Evolutionary conservation across 495 filamentous ascomycete genomes (phyloP), one percentile per base, ranked within the genome.

Genomic region (Aspergillus cavernicola): DNA sequence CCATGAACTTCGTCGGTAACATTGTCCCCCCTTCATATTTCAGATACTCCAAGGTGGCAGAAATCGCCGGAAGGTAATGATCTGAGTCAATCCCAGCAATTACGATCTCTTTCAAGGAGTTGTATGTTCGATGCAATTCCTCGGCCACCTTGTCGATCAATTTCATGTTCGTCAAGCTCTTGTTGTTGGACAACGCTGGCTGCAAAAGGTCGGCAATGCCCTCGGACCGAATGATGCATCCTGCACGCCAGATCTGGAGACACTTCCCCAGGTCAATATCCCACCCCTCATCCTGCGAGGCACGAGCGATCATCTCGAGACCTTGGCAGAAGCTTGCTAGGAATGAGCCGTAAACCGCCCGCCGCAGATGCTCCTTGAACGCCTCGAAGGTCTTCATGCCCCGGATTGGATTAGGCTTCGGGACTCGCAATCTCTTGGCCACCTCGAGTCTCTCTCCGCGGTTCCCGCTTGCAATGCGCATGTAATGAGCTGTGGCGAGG

Each of bases 161-260:
- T 22, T 75, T 75, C 52, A 72, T 56, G 24, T 77, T 75, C 15
- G 59, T 70, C 8, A 66, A 59, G 23, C 65, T 37, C 6, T 48
- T 38, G 29, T 46, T 33, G 0, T 32, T 20, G 0, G 55, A 50
- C 4, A 85, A 62, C 1, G 77, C 64, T 0, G 67, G 61, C 44
- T 78, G 70, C 29, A 87, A 73, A 29, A 87, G 61, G 48, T 84
- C 79, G 5, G 76, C 75, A 60, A 91, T 85, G 52, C 79, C 68
- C 53, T 88, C 86, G 2, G 84, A 76, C 60, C 84, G 77, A 61
- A 90, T 89, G 65, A 90, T 89, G 63, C 86, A 89, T 4, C 87
- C 87, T 2, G 74, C 80, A 2, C 82, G 80, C 87, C 86, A 90
- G 57, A 89, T 83, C 58, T 85, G 79, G 5, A 88, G 62, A 45